Conservation (phyloP, 2,329 filamentous ascomycete species). For the Phyllosticta capitalensis region DNA sequence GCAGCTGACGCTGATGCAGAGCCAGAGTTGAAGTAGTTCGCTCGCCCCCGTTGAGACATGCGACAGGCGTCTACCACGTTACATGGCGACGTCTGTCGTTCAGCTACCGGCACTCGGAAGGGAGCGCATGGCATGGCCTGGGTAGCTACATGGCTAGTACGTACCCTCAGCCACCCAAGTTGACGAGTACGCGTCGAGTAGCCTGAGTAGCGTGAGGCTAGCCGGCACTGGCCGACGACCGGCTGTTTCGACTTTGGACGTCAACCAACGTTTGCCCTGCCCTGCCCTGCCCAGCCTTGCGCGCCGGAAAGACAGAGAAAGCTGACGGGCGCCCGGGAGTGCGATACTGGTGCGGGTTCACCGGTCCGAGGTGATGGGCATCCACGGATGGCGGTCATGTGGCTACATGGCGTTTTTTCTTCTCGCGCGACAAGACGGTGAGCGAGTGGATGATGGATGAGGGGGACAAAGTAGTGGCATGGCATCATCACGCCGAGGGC, state of each 20-base stretch:
- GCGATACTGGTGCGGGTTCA: neutral
- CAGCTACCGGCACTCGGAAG: no score
- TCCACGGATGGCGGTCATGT: neutral
- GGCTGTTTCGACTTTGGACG: neutral
- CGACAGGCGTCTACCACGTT: no score
- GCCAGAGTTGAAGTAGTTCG: no score
- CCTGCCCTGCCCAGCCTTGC: neutral
- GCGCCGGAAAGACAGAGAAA: neutral
- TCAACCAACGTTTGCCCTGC: neutral
- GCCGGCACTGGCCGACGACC: neutral
- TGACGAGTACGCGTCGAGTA: no score
- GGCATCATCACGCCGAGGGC: neutral
- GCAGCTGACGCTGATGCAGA: no score
- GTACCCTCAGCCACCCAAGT: no score
- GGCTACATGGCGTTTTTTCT: neutral
- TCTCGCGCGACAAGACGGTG: neutral
- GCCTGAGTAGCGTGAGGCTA: no score
- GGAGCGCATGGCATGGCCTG: no score
- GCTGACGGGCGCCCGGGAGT: neutral
- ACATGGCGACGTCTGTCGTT: no score
- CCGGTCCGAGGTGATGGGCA: neutral
- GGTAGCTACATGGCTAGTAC: no score
- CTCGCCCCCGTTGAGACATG: no score
- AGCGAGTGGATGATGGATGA: no score
- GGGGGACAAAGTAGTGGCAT: neutral